Conservation (phyloP, 2,329 filamentous ascomycete genomes). For the Diaporthe destruens region DNA sequence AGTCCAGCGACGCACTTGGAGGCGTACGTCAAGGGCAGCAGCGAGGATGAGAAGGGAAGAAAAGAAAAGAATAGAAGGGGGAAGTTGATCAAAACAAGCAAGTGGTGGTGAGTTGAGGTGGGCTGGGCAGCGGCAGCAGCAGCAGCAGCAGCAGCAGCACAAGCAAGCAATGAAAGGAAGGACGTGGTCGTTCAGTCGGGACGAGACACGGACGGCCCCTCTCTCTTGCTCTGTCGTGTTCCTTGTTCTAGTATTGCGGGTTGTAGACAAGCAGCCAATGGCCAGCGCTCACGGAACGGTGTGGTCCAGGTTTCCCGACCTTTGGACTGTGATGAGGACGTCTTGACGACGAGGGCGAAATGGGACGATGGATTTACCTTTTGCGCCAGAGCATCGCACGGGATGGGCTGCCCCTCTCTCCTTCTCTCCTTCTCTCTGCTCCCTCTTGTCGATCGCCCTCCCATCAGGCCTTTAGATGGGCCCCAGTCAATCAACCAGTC, state of each 20-base stretch:
- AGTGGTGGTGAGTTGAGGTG: slow-evolving; percentile 27
- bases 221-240: background rate
- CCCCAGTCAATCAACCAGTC: slow-evolving; percentile 24
- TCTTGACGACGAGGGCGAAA: slow-evolving; percentile 17
- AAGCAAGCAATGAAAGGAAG: slow-evolving; percentile 17
- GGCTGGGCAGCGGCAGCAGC: background rate
- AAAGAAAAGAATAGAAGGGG: background rate
- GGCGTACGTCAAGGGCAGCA: slow-evolving; percentile 11
- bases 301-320: slow-evolving; percentile 39
- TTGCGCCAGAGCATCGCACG: slow-evolving; percentile 17
- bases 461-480: background rate
- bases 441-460: background rate
- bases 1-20: slow-evolving; percentile 30
- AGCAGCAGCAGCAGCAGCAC: background rate
- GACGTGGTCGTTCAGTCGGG: slow-evolving; percentile 1
- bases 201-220: slow-evolving; percentile 20
- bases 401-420: background rate
- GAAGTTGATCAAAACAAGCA: background rate
- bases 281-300: slow-evolving; percentile 6
- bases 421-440: too few relatives aligned
- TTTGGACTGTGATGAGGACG: slow-evolving; percentile 12
- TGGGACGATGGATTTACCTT: slow-evolving; percentile 26
- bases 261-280: slow-evolving; percentile 26
- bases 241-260: slow-evolving; percentile 1
- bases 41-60: background rate